Evolutionary conservation across 2,329 filamentous ascomycete species (phyloP).

Genomic region (Aspergillus jensenii): DNA sequence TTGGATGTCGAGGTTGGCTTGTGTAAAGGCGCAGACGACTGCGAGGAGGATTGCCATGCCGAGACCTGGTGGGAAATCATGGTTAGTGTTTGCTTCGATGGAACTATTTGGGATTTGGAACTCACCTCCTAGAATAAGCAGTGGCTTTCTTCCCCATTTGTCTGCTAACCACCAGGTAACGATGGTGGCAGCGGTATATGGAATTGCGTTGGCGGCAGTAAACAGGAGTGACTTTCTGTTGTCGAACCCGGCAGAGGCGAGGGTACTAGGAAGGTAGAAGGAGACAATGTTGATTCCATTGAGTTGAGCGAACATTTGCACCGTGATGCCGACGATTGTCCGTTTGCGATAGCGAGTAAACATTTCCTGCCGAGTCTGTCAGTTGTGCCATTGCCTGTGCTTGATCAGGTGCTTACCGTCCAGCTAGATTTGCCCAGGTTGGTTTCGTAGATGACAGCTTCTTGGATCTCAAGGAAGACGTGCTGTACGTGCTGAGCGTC

Average conservation of each 20-base stretch:
- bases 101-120: too few relatives aligned
- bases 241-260: slow-evolving; percentile 38
- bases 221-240: slow-evolving; percentile 39
- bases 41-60: slow-evolving; percentile 35
- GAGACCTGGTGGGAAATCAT: slow-evolving; percentile 18
- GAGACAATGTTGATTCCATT: slow-evolving; percentile 47
- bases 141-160: slow-evolving; percentile 41
- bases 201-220: slow-evolving; percentile 31
- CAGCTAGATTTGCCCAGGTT: slow-evolving; percentile 35
- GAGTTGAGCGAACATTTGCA: slow-evolving; percentile 43
- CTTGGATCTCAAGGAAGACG: slow-evolving; percentile 39
- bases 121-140: slow-evolving; percentile 26
- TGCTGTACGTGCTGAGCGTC: slow-evolving; percentile 25
- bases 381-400: neutral
- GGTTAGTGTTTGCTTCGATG: neutral
- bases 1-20: slow-evolving; percentile 25
- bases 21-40: slow-evolving; percentile 41
- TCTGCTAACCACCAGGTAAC: slow-evolving; percentile 43
- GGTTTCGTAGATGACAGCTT: slow-evolving; percentile 39
- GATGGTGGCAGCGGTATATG: slow-evolving; percentile 42
- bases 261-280: slow-evolving; percentile 42
- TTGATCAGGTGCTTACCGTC: slow-evolving; percentile 21
- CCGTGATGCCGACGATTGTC: slow-evolving; percentile 43
- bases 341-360: slow-evolving; percentile 44
- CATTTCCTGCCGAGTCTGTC: slow-evolving; percentile 34